Evolutionary conservation across 176 grass and related monocot genomes (phyloP), one percentile per base, ranked within the genome.

Genomic region (Rhynchospora pubera): DNA sequence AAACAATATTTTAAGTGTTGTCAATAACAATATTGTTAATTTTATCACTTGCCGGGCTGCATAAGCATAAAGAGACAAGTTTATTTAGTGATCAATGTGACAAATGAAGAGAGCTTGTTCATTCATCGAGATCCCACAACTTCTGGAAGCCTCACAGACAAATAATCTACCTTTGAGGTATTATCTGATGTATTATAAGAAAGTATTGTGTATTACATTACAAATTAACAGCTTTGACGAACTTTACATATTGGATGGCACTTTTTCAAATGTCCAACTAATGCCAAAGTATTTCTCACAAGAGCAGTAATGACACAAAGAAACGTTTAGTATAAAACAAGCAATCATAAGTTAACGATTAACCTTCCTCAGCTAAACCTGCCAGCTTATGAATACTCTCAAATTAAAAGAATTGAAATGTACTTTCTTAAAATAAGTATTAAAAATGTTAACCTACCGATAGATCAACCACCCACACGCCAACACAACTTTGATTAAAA

Each of bases 401-500:
- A 22, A 53, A 76, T 26, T 28, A 55, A 53, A 52, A 79, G 16
- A 70, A 85, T 45, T 80, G 42, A 19, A 78, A 65, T 56, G 53
- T 50, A 57, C 44, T 81, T 50, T 28, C 45, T 47, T 1, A 30
- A 48, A 82, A 85, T 71, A 51, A 16, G 53, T 47, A 43, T 81
- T n/a, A 14, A 14, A 80, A 70, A 75, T 58, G 51, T 81, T 55
- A 83, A 77, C 63, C 50, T 91, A 99, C 93, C 86, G 87, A 88
- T 45, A 96, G 91, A 87, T 99, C 97, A 13, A 99, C 91, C 7
- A 99, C 93, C 97, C 97, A 99, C 85, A 99, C 88, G 87, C 93
- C 97, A 86, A 99, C 97, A 99, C 93, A 99, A 87, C 97, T 95
- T 85, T 96, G 97, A 90, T 99, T 99, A 51, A 87, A 99, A 63